phyloP scores from a whole-genome alignment of 192 early-diverging fungal genomes.

The Phlyctochytrium planicorne region DNA sequence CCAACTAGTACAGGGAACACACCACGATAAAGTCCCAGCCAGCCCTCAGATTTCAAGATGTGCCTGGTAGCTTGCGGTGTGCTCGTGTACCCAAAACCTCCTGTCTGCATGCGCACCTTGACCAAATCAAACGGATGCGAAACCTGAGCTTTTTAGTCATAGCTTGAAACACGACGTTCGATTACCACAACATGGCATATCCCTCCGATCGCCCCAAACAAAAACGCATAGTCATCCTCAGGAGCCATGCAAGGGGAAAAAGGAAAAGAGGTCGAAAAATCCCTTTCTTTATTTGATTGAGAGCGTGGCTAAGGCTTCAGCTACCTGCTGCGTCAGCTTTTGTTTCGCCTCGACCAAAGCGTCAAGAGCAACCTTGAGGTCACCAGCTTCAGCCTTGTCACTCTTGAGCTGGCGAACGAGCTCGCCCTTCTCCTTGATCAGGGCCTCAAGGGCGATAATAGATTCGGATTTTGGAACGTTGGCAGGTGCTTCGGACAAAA shows the following conservation, averaged over 20 bases:
- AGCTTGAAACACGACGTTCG: background rate
- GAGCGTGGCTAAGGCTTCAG: background rate
- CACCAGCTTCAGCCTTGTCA: conserved; percentile 51
- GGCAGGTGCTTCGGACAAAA: conserved; percentile 36
- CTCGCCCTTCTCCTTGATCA: conserved; percentile 55
- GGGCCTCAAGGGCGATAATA: conserved; percentile 52
- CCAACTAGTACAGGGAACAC: conserved; percentile 84
- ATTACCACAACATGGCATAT: conserved; percentile 24
- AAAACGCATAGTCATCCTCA: conserved; percentile 7
- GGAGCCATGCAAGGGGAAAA: background rate
- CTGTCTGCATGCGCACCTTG: conserved; percentile 93
- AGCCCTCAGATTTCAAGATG: conserved; percentile 77
- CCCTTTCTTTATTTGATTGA: background rate
- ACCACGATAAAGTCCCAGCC: conserved; percentile 90
- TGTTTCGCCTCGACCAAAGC: conserved; percentile 41
- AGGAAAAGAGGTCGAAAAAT: too few relatives aligned
- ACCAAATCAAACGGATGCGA: conserved; percentile 85
- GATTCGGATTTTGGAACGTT: conserved; percentile 47
- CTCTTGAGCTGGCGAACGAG: conserved; percentile 58
- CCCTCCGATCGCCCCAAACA: conserved; percentile 25
- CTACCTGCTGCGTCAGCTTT: conserved; percentile 21
- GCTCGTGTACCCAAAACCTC: conserved; percentile 60
- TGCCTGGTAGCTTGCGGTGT: conserved; percentile 72
- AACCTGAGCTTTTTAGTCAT: conserved; percentile 13
- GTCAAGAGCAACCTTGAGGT: conserved; percentile 46